Evolutionary conservation across 352 stramenopile species (phyloP).

Genomic region (Phytophthora hybrid): DNA sequence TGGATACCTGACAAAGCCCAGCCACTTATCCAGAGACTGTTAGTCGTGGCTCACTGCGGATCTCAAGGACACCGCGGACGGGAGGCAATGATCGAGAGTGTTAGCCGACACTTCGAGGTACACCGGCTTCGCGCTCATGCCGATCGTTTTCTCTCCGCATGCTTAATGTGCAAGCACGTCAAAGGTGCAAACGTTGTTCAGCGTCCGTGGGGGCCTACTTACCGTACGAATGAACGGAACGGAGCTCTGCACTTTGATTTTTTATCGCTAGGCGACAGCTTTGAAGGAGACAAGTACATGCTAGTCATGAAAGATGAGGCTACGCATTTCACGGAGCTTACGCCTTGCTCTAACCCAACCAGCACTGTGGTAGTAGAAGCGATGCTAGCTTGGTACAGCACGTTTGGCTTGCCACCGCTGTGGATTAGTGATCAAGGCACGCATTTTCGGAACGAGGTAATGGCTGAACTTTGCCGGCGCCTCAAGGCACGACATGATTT

Average conservation of each 20-base stretch:
- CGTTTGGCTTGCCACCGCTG: neutral
- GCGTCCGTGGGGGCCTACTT: constrained; percentile 1
- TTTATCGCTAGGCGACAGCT: neutral
- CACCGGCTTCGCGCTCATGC: neutral
- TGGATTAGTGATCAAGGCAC: constrained; percentile 15
- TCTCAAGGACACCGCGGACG: constrained; percentile 3
- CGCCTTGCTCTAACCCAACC: neutral
- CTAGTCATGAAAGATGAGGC: constrained; percentile 19
- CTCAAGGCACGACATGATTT: neutral
- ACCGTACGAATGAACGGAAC: constrained; percentile 3
- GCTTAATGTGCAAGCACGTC: constrained; percentile 10
- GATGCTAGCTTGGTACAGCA: constrained; percentile 4
- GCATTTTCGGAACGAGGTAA: constrained; percentile 4
- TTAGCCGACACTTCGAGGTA: no score
- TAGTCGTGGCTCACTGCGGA: constrained; percentile 14
- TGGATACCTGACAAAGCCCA: constrained; percentile 8
- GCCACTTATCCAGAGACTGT: neutral
- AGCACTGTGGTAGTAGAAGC: neutral
- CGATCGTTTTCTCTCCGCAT: neutral
- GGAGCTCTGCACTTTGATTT: constrained; percentile 14
- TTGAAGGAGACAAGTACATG: neutral
- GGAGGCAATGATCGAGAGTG: neutral
- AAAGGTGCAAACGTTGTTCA: constrained; percentile 14
- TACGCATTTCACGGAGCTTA: constrained; percentile 2
- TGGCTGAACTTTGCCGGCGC: neutral